Conservation (phyloP, 352 stramenopile species). For the Saprolegnia parasitica region DNA sequence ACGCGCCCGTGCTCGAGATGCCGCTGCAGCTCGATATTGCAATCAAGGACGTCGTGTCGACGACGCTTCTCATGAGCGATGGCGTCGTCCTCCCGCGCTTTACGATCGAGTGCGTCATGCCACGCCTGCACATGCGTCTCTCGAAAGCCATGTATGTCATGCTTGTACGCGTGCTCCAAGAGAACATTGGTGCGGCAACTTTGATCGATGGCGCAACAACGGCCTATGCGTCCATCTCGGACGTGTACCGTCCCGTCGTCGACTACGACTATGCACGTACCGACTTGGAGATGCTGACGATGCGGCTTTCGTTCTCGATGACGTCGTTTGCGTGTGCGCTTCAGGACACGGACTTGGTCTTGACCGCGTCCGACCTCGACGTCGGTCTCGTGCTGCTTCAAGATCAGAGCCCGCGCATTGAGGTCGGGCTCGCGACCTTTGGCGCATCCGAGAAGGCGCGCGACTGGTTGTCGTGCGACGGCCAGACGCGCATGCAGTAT, state of each 20-base stretch:
- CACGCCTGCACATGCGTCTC: slow-evolving; percentile 30
- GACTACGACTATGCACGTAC: slow-evolving; percentile 65
- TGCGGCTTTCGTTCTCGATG: slow-evolving; percentile 61
- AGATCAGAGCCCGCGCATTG: slow-evolving; percentile 42
- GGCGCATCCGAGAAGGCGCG: neutral
- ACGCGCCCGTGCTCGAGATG: slow-evolving; percentile 34
- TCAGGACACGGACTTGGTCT: slow-evolving; percentile 21
- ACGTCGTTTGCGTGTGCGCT: slow-evolving; percentile 46
- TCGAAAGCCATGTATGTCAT: slow-evolving; percentile 46
- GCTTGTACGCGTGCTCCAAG: slow-evolving; percentile 51
- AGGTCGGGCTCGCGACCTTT: slow-evolving; percentile 41
- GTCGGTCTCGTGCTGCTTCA: slow-evolving; percentile 36
- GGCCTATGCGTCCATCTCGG: slow-evolving; percentile 12
- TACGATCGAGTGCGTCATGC: slow-evolving; percentile 40
- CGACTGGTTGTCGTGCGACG: neutral
- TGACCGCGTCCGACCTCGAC: slow-evolving; percentile 32
- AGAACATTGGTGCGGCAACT: slow-evolving; percentile 73
- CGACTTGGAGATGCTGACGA: slow-evolving; percentile 63
- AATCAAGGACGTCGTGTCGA: slow-evolving; percentile 63
- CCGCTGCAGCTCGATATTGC: slow-evolving; percentile 53
- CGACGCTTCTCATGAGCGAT: slow-evolving; percentile 39
- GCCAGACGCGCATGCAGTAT: slow-evolving; percentile 33
- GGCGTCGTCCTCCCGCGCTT: slow-evolving; percentile 53
- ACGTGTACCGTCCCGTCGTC: slow-evolving; percentile 47
- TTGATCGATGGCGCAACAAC: neutral